Evolutionary conservation across 768 basidiomycete genomes (phyloP), one percentile per base, ranked within the genome.

Genomic region (Cantharellus cinnabarinus): DNA sequence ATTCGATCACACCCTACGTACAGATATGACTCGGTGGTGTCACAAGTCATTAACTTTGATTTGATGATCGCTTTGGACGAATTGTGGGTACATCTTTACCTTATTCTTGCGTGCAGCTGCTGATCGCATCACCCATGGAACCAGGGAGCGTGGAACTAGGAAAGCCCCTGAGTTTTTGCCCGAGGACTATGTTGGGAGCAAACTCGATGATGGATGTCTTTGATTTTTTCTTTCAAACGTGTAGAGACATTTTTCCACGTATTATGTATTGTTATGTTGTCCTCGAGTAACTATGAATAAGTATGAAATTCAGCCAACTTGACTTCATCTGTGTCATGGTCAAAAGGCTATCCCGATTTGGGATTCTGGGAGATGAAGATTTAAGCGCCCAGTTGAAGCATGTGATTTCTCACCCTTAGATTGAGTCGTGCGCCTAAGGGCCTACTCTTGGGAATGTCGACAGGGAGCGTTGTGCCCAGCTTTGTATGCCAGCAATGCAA

Each of bases 31-130:
- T 94, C 90, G n/a, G 83, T 85, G 56, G 89, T 99, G 20, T 84
- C 76, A 56, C 78, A 88, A 65, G 82, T 85, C 70, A 89, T 98
- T 67, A 95, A 91, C 67, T 95, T 93, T 67, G 95, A 99, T 71
- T 76, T 99, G 37, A 74, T 95, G 67, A 75, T 81, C 51, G 87
- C 89, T 2, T 72, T 95, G 3, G 93, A 98, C 67, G 85, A 89
- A 69, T 85, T 98, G 88, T 95, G 70, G 68, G 89, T 76, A 35
- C 40, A 57, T 50, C 38, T 35, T 38, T 29, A 3, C 34, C 37
- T 40, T 41, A 44, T 20, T 14, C 4, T 40, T 7, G 14, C 5
- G 38, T 10, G 3, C 3, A 4, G 5, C 34, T 60, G 2, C 42
- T 60, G 10, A 56, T 10, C n/a, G 42, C 7, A 7, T 10, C 7